phyloP scores from a whole-genome alignment of 2,329 filamentous ascomycete genomes.

The Microdochium nivale region DNA sequence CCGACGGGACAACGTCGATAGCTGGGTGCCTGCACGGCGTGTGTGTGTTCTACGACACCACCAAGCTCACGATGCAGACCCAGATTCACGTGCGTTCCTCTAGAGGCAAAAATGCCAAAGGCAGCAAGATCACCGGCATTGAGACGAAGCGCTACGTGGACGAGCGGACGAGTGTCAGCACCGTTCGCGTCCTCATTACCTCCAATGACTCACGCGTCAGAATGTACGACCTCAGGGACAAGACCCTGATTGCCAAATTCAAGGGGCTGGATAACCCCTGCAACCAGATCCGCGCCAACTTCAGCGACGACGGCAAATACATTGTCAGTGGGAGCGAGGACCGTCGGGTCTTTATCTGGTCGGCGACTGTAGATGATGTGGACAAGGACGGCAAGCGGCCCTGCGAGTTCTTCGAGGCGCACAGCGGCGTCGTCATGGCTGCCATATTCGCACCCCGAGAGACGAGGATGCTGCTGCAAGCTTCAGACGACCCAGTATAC shows the following conservation, averaged over 20 bases:
- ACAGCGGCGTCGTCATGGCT: constrained; percentile 81
- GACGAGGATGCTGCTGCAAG: constrained; percentile 68
- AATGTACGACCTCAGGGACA: constrained; percentile 81
- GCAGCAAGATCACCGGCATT: constrained; percentile 95
- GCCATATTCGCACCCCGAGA: constrained; percentile 75
- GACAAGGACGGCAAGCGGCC: constrained; percentile 72
- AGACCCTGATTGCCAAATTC: constrained; percentile 79
- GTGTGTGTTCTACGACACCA: constrained; percentile 87
- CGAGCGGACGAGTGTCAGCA: constrained; percentile 36
- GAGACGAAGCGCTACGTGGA: constrained; percentile 59
- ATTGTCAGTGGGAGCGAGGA: constrained; percentile 93
- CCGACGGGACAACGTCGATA: constrained; percentile 83
- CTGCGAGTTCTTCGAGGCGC: constrained; percentile 84
- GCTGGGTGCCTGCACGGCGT: constrained; percentile 80
- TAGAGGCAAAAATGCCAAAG: constrained; percentile 86
- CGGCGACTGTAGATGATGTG: constrained; percentile 46
- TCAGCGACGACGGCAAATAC: constrained; percentile 79
- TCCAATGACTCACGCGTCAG: constrained; percentile 92
- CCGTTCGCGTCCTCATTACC: constrained; percentile 79
- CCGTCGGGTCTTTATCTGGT: constrained; percentile 85
- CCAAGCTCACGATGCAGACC: constrained; percentile 73
- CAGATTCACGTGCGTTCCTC: constrained; percentile 93
- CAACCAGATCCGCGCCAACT: constrained; percentile 82
- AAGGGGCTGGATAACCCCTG: constrained; percentile 84
- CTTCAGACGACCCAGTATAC: constrained; percentile 87